Evolutionary conservation across 2,329 filamentous ascomycete species (phyloP).

Genomic region (Ceratocystis alfenasii): DNA sequence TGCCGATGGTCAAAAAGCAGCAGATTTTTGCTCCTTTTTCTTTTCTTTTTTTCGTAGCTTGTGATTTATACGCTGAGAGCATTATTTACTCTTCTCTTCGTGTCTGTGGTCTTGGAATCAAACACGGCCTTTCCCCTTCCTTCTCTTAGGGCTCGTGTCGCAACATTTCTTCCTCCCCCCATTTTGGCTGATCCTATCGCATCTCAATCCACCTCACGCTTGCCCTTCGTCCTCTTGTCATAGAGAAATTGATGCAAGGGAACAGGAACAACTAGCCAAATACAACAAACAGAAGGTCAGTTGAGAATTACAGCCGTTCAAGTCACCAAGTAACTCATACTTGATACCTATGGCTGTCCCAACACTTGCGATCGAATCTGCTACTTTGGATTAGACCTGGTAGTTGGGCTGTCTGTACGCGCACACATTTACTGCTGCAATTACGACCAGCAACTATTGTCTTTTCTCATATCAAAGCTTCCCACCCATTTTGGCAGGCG

Average conservation of each 20-base stretch:
- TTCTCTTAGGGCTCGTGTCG: background rate
- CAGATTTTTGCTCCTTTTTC: too few species aligned
- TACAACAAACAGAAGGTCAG: background rate
- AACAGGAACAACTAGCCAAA: background rate
- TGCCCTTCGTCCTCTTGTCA: background rate
- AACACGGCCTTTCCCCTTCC: background rate
- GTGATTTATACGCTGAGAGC: background rate
- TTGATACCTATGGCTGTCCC: too few species aligned
- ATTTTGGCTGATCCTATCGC: background rate
- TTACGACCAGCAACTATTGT: background rate
- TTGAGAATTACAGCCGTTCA: background rate
- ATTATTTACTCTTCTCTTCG: background rate
- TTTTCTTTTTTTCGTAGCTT: too few species aligned
- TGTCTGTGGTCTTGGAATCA: background rate
- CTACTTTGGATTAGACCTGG: too few species aligned
- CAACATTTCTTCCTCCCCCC: background rate
- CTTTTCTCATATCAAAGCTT: background rate
- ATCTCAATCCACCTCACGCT: background rate
- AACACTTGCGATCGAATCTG: background rate
- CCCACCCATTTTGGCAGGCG: slow-evolving; percentile 1
- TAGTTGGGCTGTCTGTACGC: too few species aligned
- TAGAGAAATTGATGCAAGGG: background rate
- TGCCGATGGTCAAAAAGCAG: too few species aligned
- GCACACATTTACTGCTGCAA: background rate
- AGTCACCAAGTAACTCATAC: background rate